Evolutionary conservation across 192 early-diverging fungal species (phyloP).

Genomic region (Pilobolus umbonatus): DNA sequence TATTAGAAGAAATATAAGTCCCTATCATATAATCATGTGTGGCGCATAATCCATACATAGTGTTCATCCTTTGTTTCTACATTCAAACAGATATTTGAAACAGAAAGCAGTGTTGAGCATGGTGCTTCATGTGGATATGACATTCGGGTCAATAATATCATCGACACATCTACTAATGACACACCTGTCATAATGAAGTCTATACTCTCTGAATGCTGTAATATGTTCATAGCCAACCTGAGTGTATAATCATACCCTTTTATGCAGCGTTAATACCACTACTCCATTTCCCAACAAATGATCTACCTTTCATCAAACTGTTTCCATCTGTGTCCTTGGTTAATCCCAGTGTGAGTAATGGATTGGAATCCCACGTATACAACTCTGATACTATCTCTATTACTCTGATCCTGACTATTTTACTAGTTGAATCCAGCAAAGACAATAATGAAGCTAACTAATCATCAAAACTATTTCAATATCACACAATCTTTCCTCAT

Average conservation of each 20-base stretch:
- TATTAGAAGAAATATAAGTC: no score
- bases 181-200: slow-evolving; percentile 15
- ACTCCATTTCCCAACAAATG: no score
- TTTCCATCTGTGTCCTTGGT: neutral
- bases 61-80: neutral
- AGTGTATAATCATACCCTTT: neutral
- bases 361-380: slow-evolving; percentile 35
- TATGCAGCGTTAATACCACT: no score
- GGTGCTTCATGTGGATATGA: neutral
- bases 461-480: neutral
- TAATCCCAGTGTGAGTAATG: slow-evolving; percentile 16
- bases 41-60: neutral
- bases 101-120: neutral
- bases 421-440: slow-evolving; percentile 17
- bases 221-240: neutral
- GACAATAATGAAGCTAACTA: slow-evolving; percentile 29
- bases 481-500: neutral
- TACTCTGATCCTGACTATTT: slow-evolving; percentile 37
- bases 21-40: no score
- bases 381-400: slow-evolving; percentile 42
- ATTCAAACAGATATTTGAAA: neutral
- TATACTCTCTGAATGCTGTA: no score
- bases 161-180: neutral
- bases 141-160: neutral
- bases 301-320: no score